Percentiles rank a stretch among this genome's conserved stretches.
Evolutionary conservation across 805 yeast species (phyloP).

Genomic region (Maudiozyma saulgeensis): DNA sequence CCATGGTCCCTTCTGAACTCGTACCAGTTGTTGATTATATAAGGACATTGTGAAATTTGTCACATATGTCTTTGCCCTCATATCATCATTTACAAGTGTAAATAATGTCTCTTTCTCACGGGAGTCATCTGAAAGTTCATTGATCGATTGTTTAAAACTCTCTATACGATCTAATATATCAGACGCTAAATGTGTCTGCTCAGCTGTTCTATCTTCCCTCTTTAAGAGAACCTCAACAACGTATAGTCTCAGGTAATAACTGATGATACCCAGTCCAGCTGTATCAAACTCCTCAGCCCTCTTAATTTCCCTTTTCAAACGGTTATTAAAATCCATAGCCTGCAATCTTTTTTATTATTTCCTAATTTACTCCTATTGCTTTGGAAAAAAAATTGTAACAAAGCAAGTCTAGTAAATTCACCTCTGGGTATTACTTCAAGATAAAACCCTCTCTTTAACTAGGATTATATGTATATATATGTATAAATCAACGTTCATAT

Average conservation of each 20-base stretch:
- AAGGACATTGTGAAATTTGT: conserved; percentile 49
- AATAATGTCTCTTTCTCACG: conserved; percentile 27
- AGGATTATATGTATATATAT: too few relatives aligned
- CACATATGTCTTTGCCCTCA: conserved; percentile 46
- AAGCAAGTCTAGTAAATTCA: too few relatives aligned
- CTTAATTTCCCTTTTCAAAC: conserved; percentile 7
- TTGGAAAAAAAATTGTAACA: too few relatives aligned
- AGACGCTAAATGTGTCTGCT: conserved; percentile 51
- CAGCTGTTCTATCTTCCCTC: conserved; percentile 48
- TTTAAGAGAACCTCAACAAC: conserved; percentile 65
- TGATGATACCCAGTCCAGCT: conserved; percentile 18
- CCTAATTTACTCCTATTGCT: too few relatives aligned
- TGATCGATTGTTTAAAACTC: conserved; percentile 32
- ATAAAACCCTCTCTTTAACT: too few relatives aligned
- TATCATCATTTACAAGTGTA: conserved; percentile 48
- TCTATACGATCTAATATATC: conserved; percentile 66
- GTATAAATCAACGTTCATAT: too few relatives aligned
- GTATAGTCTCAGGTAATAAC: conserved; percentile 38
- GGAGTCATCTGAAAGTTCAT: conserved; percentile 10
- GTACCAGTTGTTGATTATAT: conserved; percentile 39
- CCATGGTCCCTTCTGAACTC: conserved; percentile 43
- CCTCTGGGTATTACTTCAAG: too few relatives aligned
- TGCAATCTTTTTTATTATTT: too few relatives aligned
- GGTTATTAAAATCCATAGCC: background rate
- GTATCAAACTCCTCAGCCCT: conserved; percentile 21